These are phyloP conservation scores for Bocquillonia castaneifolia DNA, from an alignment of 441 rosid genomes.

Conservation along the genomic window DNA sequence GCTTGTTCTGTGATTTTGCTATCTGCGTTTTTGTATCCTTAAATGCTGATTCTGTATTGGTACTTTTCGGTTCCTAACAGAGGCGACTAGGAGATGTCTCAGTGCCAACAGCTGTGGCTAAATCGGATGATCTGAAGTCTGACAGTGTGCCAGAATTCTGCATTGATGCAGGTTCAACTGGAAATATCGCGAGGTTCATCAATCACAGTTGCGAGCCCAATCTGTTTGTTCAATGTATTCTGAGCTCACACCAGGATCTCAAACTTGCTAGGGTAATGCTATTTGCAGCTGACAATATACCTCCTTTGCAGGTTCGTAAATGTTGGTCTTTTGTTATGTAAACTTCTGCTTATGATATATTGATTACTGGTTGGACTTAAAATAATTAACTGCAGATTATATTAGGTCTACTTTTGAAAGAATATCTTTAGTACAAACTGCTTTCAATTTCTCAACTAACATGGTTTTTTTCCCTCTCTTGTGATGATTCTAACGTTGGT, in stretches of 20 bases:
- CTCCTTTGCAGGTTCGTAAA: constrained; percentile 71
- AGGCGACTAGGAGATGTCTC: constrained; percentile 49
- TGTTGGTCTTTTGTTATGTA: no score
- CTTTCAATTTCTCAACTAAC: background rate
- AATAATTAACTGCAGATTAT: no score
- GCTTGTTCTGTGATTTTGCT: background rate
- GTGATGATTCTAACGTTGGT: background rate
- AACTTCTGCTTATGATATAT: no score
- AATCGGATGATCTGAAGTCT: constrained; percentile 35
- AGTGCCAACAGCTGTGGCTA: constrained; percentile 26
- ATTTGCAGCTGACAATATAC: constrained; percentile 89
- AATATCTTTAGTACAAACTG: no score
- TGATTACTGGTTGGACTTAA: no score
- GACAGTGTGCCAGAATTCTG: constrained; percentile 75
- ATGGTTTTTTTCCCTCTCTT: background rate
- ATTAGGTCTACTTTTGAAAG: no score
- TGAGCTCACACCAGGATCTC: constrained; percentile 59
- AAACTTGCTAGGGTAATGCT: constrained; percentile 82
- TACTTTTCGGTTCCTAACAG: constrained; percentile 32
- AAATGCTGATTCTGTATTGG: background rate
- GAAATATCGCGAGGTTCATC: constrained; percentile 83
- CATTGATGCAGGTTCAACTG: constrained; percentile 76
- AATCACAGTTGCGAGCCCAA: constrained; percentile 96
- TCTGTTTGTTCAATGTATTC: constrained; percentile 74
- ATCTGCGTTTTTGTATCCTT: background rate